Evolutionary conservation across 2,329 filamentous ascomycete species (phyloP), one percentile per base, ranked within the genome.

Genomic region (Ilyonectria robusta): DNA sequence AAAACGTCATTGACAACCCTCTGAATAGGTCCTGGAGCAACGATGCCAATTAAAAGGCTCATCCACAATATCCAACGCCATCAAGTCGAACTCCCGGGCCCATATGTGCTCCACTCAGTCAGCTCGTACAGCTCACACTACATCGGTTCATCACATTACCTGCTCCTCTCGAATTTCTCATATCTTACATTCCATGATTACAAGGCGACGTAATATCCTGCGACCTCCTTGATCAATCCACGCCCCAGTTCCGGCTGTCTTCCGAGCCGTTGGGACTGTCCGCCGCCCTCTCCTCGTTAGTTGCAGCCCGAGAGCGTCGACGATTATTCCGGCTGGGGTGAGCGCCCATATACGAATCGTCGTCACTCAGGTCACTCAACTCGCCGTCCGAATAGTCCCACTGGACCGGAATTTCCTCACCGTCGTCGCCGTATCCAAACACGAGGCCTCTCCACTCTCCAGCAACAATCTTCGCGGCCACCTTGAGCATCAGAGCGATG

Each of bases 401-500:
- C 53, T 87, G 83, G 4, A 90, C 88, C 2, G 86, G 85, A 29
- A 89, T 87, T 65, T 80, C 78, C 73, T 88, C 86, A 9, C 87
- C 87, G 17, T 80, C 77, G 62, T 89, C 87, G 35, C 84, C 84
- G 59, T 84, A 81, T 11, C 88, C 88, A 57, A 86, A 85, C 59
- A 89, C 84, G 72, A 87, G 81, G 68, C 88, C 92, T 75, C 88
- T 83, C 91, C 87, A 90, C 81, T 88, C 85, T 19, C 88, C 89
- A 33, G 85, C 85, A 1, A 91, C 87, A 68, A 97, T 94, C 68
- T 89, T 90, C 0, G 93, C 91, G 1, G 94, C 93, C 63, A 97
- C 93, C 62, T 90, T 90, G 5, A 97, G 86, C 86, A 97, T 94
- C 46, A 97, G 84, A 29, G 89, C 86, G 40, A 97, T 88, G 2